phyloP scores from a whole-genome alignment of 2,329 filamentous ascomycete species.

The Microcyclospora tardicrescens region DNA sequence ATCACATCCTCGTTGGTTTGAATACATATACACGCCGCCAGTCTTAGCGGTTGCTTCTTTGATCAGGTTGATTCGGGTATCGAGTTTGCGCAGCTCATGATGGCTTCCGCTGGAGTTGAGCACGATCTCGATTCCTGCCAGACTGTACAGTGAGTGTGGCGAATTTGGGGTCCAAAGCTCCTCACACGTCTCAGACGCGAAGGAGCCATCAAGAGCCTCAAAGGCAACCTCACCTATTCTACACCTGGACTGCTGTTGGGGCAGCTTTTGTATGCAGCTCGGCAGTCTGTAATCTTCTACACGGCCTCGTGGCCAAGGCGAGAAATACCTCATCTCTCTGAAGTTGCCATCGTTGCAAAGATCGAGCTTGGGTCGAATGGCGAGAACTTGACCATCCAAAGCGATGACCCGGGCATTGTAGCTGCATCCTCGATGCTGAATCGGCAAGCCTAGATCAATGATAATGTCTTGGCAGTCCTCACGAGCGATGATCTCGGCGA shows the following conservation, averaged over 20 bases:
- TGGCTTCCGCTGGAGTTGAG: conserved; percentile 59
- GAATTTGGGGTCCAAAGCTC: conserved; percentile 50
- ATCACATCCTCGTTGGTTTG: conserved; percentile 46
- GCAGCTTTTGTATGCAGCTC: conserved; percentile 43
- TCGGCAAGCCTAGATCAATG: conserved; percentile 39
- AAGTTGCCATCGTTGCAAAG: conserved; percentile 57
- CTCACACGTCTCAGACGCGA: conserved; percentile 56
- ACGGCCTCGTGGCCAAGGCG: conserved; percentile 46
- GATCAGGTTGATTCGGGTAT: conserved; percentile 50
- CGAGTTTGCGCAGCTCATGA: conserved; percentile 53
- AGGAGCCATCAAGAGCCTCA: conserved; percentile 46
- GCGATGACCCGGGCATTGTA: conserved; percentile 56
- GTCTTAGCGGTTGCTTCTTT: conserved; percentile 50
- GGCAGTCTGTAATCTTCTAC: conserved; percentile 55
- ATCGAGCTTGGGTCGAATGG: conserved; percentile 59
- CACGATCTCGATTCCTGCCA: conserved; percentile 49
- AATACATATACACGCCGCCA: conserved; percentile 50
- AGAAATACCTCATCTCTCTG: conserved; percentile 42
- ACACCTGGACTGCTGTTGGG: conserved; percentile 40
- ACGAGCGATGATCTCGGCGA: conserved; percentile 48
- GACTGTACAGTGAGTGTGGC: conserved; percentile 47
- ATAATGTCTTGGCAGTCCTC: conserved; percentile 51
- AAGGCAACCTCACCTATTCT: conserved; percentile 58
- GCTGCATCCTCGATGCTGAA: conserved; percentile 47
- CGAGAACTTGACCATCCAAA: conserved; percentile 53